Base-by-base conservation (phyloP, 2,329 filamentous ascomycete species). In the Xylariales sp. region DNA sequence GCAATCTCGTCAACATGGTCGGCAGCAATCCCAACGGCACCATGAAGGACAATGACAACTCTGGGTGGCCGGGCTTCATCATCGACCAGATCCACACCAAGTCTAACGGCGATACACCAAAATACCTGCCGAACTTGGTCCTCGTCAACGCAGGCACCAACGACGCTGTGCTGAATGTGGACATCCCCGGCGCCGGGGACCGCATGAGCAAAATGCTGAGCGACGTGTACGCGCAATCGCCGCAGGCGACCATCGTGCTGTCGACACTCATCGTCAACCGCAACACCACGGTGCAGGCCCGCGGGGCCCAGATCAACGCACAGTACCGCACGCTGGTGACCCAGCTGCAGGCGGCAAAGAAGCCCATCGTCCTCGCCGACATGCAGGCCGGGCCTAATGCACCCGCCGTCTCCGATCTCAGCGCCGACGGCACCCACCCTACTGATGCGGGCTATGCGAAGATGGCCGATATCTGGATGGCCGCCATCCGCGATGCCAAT, bases 81-180 rank as follows among this genome's bases (percentile, higher is more conserved):
- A 53, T 67, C 37, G 52, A 57, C 42, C 45, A 61, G 33, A 54
- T 66, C 8, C 49, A 51, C 24, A 40, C 34, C 18, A 60, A 56
- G 38, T 62, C 61, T 2, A 41, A 46, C 20, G 19, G 19, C 13
- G 51, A 54, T 10, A 46, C 59, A 8, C 46, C 54, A 2, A 25
- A 42, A 20, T 50, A 53, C 37, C 49, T 51, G 41, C 64, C 65
- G 1, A 61, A 66, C 37, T 18, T 66, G 11, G 50, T 66, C 29
- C 46, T 62, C 6, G 41, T 67, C 40, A 63, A 67, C 40, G 57
- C 50, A 6, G 64, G 65, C 2, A 61, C 63, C 12, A 67, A 67
- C 42, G 64, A 69, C 44, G 61, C 60, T 44, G 42, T 53, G 20
- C 55, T 54, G 20, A 47, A 57, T 40, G 42, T 53, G 13, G 50